Evolutionary conservation across 345 rosid genomes (phyloP).

Genomic region (Microcos paniculata): DNA sequence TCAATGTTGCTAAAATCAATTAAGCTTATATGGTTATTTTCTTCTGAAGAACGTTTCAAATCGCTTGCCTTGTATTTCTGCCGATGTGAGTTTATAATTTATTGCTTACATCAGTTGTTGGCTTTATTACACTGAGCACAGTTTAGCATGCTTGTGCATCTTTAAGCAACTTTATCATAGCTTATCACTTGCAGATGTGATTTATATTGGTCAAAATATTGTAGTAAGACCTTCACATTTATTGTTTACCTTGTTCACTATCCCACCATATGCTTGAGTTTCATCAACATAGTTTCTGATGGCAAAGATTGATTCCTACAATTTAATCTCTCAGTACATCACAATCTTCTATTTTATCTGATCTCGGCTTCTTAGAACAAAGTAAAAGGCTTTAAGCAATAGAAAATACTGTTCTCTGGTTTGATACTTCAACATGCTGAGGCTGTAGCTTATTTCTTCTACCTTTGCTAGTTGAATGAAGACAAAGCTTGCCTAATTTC

Average conservation of each 20-base stretch:
- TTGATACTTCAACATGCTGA: no score
- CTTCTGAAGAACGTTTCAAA: neutral
- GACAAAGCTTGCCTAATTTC: neutral
- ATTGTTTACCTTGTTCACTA: neutral
- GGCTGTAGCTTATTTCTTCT: neutral
- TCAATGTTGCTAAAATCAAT: neutral
- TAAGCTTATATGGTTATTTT: neutral
- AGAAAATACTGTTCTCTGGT: neutral
- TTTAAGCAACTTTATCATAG: neutral
- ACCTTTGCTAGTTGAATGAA: neutral
- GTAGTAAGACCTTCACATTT: neutral
- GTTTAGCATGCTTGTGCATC: neutral
- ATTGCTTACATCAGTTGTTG: neutral
- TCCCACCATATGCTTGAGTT: neutral
- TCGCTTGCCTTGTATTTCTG: neutral
- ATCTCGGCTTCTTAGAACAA: neutral
- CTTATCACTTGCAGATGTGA: neutral
- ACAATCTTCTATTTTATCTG: neutral
- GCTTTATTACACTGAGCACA: neutral
- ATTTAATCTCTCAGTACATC: neutral
- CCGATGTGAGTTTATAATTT: neutral
- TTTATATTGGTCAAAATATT: neutral
- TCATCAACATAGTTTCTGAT: neutral
- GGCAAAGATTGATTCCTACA: neutral
- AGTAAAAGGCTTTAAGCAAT: neutral